A percentile compares a stretch with the other conserved stretches of the same genome.
Conservation (phyloP, 2,329 filamentous ascomycete genomes). For the Elsinoe arachidis region DNA sequence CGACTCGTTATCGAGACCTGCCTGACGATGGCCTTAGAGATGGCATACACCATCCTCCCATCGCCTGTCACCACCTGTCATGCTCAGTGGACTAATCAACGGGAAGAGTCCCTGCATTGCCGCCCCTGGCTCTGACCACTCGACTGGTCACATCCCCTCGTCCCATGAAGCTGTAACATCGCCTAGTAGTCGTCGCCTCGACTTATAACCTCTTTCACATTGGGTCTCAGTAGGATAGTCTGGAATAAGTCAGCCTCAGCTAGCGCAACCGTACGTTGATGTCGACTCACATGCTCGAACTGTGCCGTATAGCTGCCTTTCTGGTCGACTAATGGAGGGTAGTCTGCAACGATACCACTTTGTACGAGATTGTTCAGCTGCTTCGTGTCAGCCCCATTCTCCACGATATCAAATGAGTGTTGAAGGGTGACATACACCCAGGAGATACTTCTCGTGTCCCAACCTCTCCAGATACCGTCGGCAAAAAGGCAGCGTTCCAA, state of each 20-base stretch:
- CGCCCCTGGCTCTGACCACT: background rate
- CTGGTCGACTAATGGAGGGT: constrained; percentile 49
- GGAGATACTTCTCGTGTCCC: constrained; percentile 51
- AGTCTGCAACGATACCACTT: constrained; percentile 49
- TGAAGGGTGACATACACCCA: constrained; percentile 38
- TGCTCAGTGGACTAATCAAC: background rate
- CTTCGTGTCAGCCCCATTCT: constrained; percentile 11
- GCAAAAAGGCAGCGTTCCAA: constrained; percentile 53
- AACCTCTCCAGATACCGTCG: constrained; percentile 56
- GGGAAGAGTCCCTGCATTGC: background rate
- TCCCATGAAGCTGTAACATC: background rate
- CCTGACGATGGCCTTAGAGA: too few species aligned
- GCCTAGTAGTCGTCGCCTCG: constrained; percentile 30
- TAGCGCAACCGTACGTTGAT: constrained; percentile 1
- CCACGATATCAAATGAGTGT: background rate
- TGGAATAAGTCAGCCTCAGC: constrained; percentile 14
- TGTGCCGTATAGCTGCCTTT: constrained; percentile 56
- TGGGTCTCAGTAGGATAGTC: constrained; percentile 34
- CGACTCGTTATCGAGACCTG: too few species aligned
- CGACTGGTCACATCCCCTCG: background rate
- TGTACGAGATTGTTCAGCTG: constrained; percentile 52
- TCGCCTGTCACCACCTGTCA: too few species aligned
- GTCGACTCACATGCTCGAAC: constrained; percentile 48
- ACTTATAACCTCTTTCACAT: constrained; percentile 34
- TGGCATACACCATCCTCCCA: too few species aligned